Conservation (phyloP, 2,329 filamentous ascomycete species). For the Clonostachys byssicola region DNA sequence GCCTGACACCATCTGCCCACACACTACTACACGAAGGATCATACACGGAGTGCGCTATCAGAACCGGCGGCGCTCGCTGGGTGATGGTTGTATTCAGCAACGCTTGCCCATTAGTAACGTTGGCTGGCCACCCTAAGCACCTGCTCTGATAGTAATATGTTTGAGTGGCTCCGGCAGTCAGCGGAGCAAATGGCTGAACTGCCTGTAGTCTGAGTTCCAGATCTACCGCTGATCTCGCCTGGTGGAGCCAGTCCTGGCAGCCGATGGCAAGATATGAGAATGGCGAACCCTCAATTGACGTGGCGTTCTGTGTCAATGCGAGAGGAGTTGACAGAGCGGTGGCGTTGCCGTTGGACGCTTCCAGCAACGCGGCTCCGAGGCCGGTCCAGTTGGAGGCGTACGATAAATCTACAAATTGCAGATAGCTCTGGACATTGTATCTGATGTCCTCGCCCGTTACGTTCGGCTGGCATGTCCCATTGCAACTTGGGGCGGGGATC, state of each 20-base stretch:
- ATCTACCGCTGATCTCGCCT: conserved; percentile 5
- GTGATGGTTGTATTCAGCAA: conserved; percentile 1
- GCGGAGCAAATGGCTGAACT: conserved; percentile 6
- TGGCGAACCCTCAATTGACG: not conserved
- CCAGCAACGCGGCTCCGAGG: conserved; percentile 6
- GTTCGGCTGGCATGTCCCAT: conserved; percentile 7
- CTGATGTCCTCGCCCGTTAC: conserved; percentile 14
- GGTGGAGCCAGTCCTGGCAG: conserved; percentile 14
- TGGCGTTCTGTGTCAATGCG: not conserved
- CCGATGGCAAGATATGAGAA: conserved; percentile 12
- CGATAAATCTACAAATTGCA: conserved; percentile 6
- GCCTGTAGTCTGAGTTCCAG: conserved; percentile 6
- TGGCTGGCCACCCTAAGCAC: conserved; percentile 13
- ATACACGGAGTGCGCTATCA: conserved; percentile 9
- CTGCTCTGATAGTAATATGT: conserved; percentile 8
- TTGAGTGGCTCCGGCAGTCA: conserved; percentile 9
- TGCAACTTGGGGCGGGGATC: conserved; percentile 5
- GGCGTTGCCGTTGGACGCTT: conserved; percentile 12
- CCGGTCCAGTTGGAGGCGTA: conserved; percentile 7
- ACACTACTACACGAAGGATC: conserved; percentile 11
- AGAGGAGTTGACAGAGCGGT: conserved; percentile 8
- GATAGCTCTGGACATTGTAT: conserved; percentile 5
- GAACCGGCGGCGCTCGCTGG: conserved; percentile 6
- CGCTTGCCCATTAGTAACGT: conserved; percentile 7
- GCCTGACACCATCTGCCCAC: conserved; percentile 10